These are phyloP conservation scores for Pseudogymnoascus verrucosus DNA, from an alignment of 2,329 filamentous ascomycete species.

Conservation along the genomic window DNA sequence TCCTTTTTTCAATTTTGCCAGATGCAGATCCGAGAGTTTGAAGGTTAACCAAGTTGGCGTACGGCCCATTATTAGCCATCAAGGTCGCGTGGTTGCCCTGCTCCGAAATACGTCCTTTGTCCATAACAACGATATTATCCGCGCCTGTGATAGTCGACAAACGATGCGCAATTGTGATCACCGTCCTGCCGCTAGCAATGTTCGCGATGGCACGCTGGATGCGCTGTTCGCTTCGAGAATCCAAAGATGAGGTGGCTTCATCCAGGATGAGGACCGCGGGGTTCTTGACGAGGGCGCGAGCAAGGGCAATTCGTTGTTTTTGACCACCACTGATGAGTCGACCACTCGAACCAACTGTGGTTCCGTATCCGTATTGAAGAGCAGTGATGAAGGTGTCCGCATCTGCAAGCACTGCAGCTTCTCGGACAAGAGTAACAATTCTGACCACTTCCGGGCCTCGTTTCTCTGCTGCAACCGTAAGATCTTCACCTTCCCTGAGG, in stretches of 20 bases:
- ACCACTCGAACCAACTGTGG: slow-evolving; percentile 15
- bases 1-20: slow-evolving; percentile 15
- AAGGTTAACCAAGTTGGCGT: slow-evolving; percentile 32
- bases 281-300: slow-evolving; percentile 45
- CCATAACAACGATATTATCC: slow-evolving; percentile 74
- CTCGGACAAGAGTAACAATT: slow-evolving; percentile 42
- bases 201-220: slow-evolving; percentile 78
- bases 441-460: slow-evolving; percentile 39
- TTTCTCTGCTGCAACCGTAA: slow-evolving; percentile 36
- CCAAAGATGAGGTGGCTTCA: slow-evolving; percentile 57
- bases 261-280: slow-evolving; percentile 52
- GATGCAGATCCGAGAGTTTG: slow-evolving; percentile 23
- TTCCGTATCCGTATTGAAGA: slow-evolving; percentile 32
- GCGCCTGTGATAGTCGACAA: slow-evolving; percentile 85
- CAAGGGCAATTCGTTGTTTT: slow-evolving; percentile 71
- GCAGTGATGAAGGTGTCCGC: slow-evolving; percentile 45
- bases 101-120: slow-evolving; percentile 66
- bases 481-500: slow-evolving; percentile 42
- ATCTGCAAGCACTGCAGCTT: slow-evolving; percentile 49
- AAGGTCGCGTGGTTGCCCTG: slow-evolving; percentile 70
- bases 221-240: slow-evolving; percentile 82
- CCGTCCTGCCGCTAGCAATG: slow-evolving; percentile 73
- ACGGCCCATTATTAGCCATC: slow-evolving; percentile 50
- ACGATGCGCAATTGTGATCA: slow-evolving; percentile 88
- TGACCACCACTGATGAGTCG: slow-evolving; percentile 67